These are phyloP conservation scores for Torulaspora delbrueckii DNA, from an alignment of 805 yeast species.

Conservation along the genomic window DNA sequence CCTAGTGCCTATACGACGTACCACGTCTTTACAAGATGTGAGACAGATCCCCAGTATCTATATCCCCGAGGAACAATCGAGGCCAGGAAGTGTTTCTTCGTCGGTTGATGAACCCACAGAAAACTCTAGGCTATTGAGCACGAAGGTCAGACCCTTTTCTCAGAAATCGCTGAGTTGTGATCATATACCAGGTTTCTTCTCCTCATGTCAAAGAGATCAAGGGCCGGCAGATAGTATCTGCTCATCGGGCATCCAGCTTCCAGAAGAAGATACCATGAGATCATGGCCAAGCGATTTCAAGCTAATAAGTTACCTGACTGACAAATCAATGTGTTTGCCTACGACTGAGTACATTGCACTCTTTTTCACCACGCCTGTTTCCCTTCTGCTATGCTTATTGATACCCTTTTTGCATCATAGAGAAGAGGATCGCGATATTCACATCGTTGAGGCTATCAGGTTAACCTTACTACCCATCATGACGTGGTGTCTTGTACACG, in stretches of 20 bases:
- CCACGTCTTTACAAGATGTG: constrained; percentile 16
- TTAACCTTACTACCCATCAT: constrained; percentile 11
- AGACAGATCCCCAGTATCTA: constrained; percentile 4
- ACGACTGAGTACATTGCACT: constrained; percentile 19
- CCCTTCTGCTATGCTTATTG: constrained; percentile 13
- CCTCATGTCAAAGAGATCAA: not conserved
- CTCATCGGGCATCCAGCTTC: not conserved
- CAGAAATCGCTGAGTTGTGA: constrained; percentile 21
- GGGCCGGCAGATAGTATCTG: not conserved
- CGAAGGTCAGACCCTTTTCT: constrained; percentile 11
- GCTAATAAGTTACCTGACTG: constrained; percentile 12
- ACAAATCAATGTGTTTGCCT: constrained; percentile 8
- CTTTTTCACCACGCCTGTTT: constrained; percentile 24
- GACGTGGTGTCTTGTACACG: constrained; percentile 5
- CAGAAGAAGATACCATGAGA: not conserved
- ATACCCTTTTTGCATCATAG: constrained; percentile 17
- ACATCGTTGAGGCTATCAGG: constrained; percentile 11
- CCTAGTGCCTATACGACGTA: constrained; percentile 10
- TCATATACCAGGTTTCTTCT: constrained; percentile 14
- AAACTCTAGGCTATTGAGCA: constrained; percentile 2
- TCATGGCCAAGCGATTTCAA: constrained; percentile 14
- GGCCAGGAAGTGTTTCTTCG: constrained; percentile 3
- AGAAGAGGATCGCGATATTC: constrained; percentile 3
- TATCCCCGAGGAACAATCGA: constrained; percentile 6
- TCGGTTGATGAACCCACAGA: not conserved